Evolutionary conservation across 2,329 filamentous ascomycete species (phyloP).

Genomic region (Claviceps fusiformis): DNA sequence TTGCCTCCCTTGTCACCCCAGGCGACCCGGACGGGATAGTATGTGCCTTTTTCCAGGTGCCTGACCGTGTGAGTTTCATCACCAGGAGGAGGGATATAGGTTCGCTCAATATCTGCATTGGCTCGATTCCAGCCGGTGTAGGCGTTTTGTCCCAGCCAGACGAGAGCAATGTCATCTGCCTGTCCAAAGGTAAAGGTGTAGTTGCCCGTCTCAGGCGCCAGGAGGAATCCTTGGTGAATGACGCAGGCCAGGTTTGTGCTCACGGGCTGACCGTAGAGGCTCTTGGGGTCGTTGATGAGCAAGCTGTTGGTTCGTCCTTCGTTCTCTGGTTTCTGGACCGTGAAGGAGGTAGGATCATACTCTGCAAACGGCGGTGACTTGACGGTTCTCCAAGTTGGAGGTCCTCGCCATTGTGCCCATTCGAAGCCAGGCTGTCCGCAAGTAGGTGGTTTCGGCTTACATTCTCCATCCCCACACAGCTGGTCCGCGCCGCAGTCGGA

Average conservation of each 20-base stretch:
- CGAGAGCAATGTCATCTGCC: conserved; percentile 7
- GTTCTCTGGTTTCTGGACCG: conserved; percentile 3
- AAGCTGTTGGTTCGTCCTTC: conserved; percentile 6
- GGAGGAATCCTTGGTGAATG: conserved; percentile 7
- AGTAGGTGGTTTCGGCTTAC: conserved; percentile 6
- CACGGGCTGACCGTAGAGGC: conserved; percentile 4
- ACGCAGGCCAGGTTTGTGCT: conserved; percentile 5
- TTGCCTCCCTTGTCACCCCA: conserved; percentile 7
- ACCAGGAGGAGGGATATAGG: conserved; percentile 8
- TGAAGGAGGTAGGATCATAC: conserved; percentile 5
- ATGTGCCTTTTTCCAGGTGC: conserved; percentile 6
- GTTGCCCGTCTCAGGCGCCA: conserved; percentile 7
- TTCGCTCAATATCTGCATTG: conserved; percentile 7
- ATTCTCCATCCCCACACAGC: conserved; percentile 4
- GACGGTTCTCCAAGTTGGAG: conserved; percentile 4
- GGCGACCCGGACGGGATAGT: conserved; percentile 6
- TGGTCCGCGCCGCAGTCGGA: conserved; percentile 3
- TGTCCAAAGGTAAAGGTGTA: conserved; percentile 8
- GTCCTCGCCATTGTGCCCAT: conserved; percentile 7
- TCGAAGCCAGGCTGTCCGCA: conserved; percentile 8
- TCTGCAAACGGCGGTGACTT: conserved; percentile 8
- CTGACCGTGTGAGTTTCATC: conserved; percentile 5
- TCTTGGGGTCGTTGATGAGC: conserved; percentile 1
- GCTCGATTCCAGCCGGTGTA: conserved; percentile 6
- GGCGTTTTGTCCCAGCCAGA: conserved; percentile 6